Evolutionary conservation across 306 rosid genomes (phyloP), one percentile per base, ranked within the genome.

Genomic region (Trifolium pratense): DNA sequence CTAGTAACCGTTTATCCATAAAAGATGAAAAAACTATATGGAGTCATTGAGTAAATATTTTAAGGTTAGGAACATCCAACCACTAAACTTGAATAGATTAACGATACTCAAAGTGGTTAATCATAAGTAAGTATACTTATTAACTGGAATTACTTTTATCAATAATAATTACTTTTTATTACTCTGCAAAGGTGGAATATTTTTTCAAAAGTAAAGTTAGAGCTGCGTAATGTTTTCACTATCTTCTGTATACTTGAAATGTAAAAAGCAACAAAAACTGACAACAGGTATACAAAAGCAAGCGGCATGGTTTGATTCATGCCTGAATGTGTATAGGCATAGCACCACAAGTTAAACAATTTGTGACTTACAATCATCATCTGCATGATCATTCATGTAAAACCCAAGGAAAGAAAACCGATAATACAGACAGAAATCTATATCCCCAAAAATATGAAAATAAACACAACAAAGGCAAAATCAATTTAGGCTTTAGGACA

Each of bases 401-500:
- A 39, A 39, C 20, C 40, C 61, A 1, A 1, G 69, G 29, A 60
- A 12, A 73, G 34, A 14, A 66, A 49, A 37, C 56, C 57, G 16
- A 59, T 43, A 36, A 63, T 6, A 51, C 66, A 70, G 40, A 21
- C 34, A 70, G 60, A 68, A 74, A 57, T 7, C 21, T 56, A 69
- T 68, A 56, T 20, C 36, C 40, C 29, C 66, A 59, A 60, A 70
- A n/a, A 56, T 70, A 64, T 31, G 71, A 70, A 57, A 74, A 68
- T 55, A 77, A 75, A 59, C 55, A 37, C 25, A 46, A 23, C 55
- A 45, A 39, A 34, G 32, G 73, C 31, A 73, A 58, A 77, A 71
- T 53, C 31, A 32, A 80, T 69, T 74, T 40, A 66, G 51, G 49
- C 69, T 70, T 75, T 70, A 45, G 51, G 57, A 68, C 86, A 49